A percentile compares a stretch with the other conserved stretches of the same genome.
phyloP scores from a whole-genome alignment of 2,329 filamentous ascomycete species.

The Davidsoniella neocaledoniae region DNA sequence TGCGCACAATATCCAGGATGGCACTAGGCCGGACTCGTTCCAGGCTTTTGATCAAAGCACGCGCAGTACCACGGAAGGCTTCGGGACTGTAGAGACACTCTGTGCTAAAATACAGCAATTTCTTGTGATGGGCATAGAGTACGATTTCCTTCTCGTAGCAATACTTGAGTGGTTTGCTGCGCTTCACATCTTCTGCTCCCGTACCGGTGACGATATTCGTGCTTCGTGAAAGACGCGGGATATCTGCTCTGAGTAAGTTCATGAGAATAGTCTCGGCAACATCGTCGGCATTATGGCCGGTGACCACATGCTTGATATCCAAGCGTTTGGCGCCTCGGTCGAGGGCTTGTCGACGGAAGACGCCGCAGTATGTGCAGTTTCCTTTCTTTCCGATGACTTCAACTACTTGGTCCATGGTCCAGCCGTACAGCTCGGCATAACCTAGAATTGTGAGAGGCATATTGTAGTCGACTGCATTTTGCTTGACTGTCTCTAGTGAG shows the following conservation, averaged over 20 bases:
- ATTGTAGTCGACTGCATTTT: slow-evolving; percentile 77
- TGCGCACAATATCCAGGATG: slow-evolving; percentile 85
- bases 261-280: slow-evolving; percentile 95
- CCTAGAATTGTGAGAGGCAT: slow-evolving; percentile 87
- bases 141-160: slow-evolving; percentile 99
- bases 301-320: slow-evolving; percentile 83
- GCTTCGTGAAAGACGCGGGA: slow-evolving; percentile 71
- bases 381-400: slow-evolving; percentile 93
- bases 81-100: slow-evolving; percentile 98
- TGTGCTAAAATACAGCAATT: slow-evolving; percentile 93
- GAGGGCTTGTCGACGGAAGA: slow-evolving; percentile 84
- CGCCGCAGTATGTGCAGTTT: slow-evolving; percentile 97
- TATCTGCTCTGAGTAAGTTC: slow-evolving; percentile 82
- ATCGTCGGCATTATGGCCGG: slow-evolving; percentile 94
- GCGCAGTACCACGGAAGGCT: slow-evolving; percentile 82
- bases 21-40: slow-evolving; percentile 87
- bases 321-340: slow-evolving; percentile 81
- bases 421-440: slow-evolving; percentile 87
- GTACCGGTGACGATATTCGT: slow-evolving; percentile 78
- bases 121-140: slow-evolving; percentile 90
- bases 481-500: slow-evolving; percentile 87
- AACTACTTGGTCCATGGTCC: slow-evolving; percentile 99
- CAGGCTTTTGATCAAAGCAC: slow-evolving; percentile 84
- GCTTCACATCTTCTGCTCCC: slow-evolving; percentile 70
- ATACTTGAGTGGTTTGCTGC: slow-evolving; percentile 94